These are phyloP conservation scores for Rhizopogon vinicolor DNA, from an alignment of 768 basidiomycete species.

Conservation along the genomic window DNA sequence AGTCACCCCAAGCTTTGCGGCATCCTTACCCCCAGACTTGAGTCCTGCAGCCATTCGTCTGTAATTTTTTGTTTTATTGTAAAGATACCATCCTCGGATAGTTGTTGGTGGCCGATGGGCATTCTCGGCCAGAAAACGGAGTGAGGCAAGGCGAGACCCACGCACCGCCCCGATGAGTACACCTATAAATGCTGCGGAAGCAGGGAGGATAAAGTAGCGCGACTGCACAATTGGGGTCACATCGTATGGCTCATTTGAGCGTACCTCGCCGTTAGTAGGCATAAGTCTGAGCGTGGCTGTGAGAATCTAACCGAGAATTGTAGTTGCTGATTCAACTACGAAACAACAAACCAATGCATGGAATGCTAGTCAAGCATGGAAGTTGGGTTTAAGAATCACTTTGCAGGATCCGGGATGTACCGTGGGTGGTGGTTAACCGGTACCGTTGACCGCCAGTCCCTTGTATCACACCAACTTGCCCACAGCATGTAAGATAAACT, in stretches of 20 bases:
- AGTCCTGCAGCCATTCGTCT: constrained; percentile 70
- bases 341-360: neutral
- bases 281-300: constrained; percentile 6
- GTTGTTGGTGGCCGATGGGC: constrained; percentile 84
- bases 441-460: no score
- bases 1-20: constrained; percentile 42
- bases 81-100: constrained; percentile 90
- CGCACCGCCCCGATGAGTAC: constrained; percentile 69
- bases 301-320: neutral
- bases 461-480: no score
- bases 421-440: no score
- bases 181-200: constrained; percentile 55
- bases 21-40: constrained; percentile 60
- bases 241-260: constrained; percentile 17
- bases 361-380: neutral
- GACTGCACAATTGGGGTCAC: constrained; percentile 28
- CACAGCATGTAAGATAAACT: neutral
- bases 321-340: no score
- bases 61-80: constrained; percentile 96
- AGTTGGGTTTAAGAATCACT: neutral
- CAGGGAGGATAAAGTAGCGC: constrained; percentile 60
- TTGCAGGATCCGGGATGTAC: no score
- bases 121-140: constrained; percentile 90
- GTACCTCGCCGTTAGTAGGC: constrained; percentile 8
- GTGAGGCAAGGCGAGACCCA: constrained; percentile 61